Evolutionary conservation across 2,329 filamentous ascomycete genomes (phyloP), one percentile per base, ranked within the genome.

Genomic region (Dryadomyces quercus-mongolicae): DNA sequence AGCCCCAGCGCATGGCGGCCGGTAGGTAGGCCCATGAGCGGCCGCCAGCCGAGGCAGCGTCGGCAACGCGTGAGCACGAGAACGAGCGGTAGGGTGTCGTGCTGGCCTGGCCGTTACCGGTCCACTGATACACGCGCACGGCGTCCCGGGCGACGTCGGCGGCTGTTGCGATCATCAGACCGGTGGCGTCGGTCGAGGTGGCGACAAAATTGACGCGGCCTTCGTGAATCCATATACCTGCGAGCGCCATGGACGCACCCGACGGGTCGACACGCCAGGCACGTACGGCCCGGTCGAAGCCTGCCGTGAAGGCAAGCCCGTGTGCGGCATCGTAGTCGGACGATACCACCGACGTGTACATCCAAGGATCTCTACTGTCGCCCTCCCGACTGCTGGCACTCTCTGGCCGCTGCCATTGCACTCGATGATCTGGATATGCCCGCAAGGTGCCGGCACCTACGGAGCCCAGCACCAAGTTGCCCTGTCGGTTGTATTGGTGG

Each of bases 401-500:
- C 18, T 31, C 43, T 21, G 5, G 49, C 18, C 2, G 34, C 0
- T 80, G 78, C 1, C 81, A 74, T 1, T 71, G 65, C 18, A 84
- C 76, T 0, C 78, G 72, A 59, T 85, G 81, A 45, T 83, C 74
- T 0, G 78, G 67, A 60, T 76, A 77, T 0, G 78, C 75, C 6
- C 64, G 70, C 2, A 84, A 62, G 0, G 68, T 72, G 0, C 74
- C 71, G 1, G 63, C 60, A 0, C 56, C 60, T 1, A 71, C 67
- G 0, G 77, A 81, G 7, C 77, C 81, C 1, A 84, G 65, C 1
- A 80, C 66, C 10, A 85, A 64, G 60, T 85, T 85, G 1, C 81
- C 81, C 0, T 77, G 74, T 59, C 79, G 82, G 60, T 85, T 85
- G 61, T 85, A 84, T 57, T 84, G 80, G 59, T 84, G 80, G 59